phyloP scores from a whole-genome alignment of 2,329 filamentous ascomycete species.

The Pyrenochaeta sp. region DNA sequence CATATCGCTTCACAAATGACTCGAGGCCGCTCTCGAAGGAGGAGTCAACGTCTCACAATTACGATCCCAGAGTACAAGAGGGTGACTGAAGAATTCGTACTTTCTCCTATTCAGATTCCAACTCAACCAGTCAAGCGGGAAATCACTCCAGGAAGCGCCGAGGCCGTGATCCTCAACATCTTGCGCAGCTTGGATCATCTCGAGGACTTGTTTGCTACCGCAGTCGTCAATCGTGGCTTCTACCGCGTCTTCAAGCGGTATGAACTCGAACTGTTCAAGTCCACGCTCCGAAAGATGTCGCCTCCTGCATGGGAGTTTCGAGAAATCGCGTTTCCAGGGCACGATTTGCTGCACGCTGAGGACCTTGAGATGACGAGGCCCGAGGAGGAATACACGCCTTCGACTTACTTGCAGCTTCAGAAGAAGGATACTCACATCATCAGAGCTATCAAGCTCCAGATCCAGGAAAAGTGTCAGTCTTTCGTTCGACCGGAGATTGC shows the following conservation, averaged over 20 bases:
- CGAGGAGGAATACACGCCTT: conserved; percentile 61
- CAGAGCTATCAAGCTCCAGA: conserved; percentile 62
- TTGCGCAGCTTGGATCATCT: conserved; percentile 58
- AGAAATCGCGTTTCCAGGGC: conserved; percentile 63
- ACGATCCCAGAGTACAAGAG: conserved; percentile 31
- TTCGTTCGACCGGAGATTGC: conserved; percentile 66
- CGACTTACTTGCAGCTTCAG: conserved; percentile 60
- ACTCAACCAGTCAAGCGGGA: conserved; percentile 26
- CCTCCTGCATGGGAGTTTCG: conserved; percentile 67
- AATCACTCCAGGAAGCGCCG: conserved; percentile 55
- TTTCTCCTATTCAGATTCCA: conserved; percentile 27
- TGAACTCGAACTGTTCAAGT: conserved; percentile 62
- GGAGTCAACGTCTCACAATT: conserved; percentile 29
- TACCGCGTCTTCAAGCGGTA: conserved; percentile 65
- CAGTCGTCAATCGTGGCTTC: conserved; percentile 63
- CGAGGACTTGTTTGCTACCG: conserved; percentile 63
- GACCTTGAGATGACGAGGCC: conserved; percentile 54
- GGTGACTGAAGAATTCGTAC: conserved; percentile 28
- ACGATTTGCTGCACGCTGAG: conserved; percentile 50
- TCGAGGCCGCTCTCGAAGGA: conserved; percentile 22
- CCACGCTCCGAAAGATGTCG: conserved; percentile 60
- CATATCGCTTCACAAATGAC: conserved; percentile 42
- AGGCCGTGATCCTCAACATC: conserved; percentile 61
- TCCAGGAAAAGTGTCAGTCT: conserved; percentile 62
- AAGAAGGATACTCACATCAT: conserved; percentile 62